phyloP scores from a whole-genome alignment of 306 rosid genomes.

The Coriaria nepalensis region DNA sequence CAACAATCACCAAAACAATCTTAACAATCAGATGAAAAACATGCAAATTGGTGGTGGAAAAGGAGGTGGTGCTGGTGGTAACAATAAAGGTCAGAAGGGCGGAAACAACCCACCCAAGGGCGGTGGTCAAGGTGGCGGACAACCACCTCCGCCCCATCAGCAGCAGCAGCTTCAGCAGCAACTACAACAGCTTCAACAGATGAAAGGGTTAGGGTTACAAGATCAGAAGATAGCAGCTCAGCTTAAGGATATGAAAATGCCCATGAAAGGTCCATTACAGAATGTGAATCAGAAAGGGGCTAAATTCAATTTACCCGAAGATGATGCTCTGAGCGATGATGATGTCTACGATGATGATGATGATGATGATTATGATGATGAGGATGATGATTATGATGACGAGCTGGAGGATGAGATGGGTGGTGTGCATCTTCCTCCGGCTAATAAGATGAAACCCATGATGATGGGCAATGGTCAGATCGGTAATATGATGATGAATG shows the following conservation, averaged over 20 bases:
- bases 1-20: conserved; percentile 27
- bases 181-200: conserved; percentile 59
- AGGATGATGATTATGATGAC: conserved; percentile 12
- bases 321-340: conserved; percentile 27
- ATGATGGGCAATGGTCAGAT: conserved; percentile 24
- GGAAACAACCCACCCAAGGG: conserved; percentile 37
- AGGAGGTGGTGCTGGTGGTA: conserved; percentile 15
- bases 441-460: conserved; percentile 32
- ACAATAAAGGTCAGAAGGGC: conserved; percentile 28
- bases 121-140: conserved; percentile 15
- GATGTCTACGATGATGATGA: conserved; percentile 24
- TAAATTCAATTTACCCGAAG: conserved; percentile 38
- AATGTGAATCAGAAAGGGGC: conserved; percentile 39
- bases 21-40: conserved; percentile 49
- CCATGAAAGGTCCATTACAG: conserved; percentile 19
- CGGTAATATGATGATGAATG: conserved; percentile 36
- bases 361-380: conserved; percentile 17
- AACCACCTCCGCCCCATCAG: conserved; percentile 12
- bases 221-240: conserved; percentile 55
- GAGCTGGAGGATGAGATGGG: conserved; percentile 50
- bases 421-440: conserved; percentile 19
- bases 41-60: conserved; percentile 57
- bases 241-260: conserved; percentile 39
- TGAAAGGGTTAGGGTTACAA: conserved; percentile 52
- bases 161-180: conserved; percentile 19